Conservation (phyloP, 495 filamentous ascomycete genomes). For the Penicillium longicatenatum region DNA sequence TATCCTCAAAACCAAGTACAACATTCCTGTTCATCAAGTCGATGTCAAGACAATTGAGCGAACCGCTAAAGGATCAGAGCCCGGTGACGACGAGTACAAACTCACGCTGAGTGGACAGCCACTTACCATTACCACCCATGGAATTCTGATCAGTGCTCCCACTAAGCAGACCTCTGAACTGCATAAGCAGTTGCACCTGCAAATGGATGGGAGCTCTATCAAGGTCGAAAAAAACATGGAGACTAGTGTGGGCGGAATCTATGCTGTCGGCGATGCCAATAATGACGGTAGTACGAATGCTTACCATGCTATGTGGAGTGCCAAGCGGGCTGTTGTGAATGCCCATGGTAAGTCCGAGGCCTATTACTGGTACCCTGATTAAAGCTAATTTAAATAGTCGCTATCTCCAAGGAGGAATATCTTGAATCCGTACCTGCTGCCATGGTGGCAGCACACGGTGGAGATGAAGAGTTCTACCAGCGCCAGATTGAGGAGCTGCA, state of each 20-base stretch:
- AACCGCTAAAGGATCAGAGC: slow-evolving; percentile 6
- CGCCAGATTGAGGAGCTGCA: slow-evolving; percentile 12
- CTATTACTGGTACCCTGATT: background rate
- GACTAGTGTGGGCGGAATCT: slow-evolving; percentile 45
- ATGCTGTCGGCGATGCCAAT: slow-evolving; percentile 52
- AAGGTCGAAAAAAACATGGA: slow-evolving; percentile 35
- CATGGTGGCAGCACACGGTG: slow-evolving; percentile 8
- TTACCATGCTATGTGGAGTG: slow-evolving; percentile 51
- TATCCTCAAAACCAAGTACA: slow-evolving; percentile 6
- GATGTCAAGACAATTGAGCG: slow-evolving; percentile 10
- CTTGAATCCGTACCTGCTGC: slow-evolving; percentile 1
- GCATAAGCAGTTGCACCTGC: slow-evolving; percentile 16
- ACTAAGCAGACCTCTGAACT: slow-evolving; percentile 34
- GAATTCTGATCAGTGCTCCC: slow-evolving; percentile 7
- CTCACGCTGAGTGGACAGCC: slow-evolving; percentile 7
- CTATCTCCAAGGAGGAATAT: slow-evolving; percentile 14
- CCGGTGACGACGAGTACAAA: slow-evolving; percentile 11
- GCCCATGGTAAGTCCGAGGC: slow-evolving; percentile 5
- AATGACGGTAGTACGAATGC: slow-evolving; percentile 50
- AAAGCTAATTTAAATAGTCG: background rate
- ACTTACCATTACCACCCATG: slow-evolving; percentile 1
- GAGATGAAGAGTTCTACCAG: slow-evolving; percentile 9
- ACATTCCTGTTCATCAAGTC: slow-evolving; percentile 6
- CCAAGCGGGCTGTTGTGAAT: slow-evolving; percentile 46
- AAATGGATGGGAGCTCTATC: slow-evolving; percentile 23